Percentiles rank a stretch among this genome's conserved stretches.
Evolutionary conservation across 306 rosid genomes (phyloP).

Genomic region (Senna tora): DNA sequence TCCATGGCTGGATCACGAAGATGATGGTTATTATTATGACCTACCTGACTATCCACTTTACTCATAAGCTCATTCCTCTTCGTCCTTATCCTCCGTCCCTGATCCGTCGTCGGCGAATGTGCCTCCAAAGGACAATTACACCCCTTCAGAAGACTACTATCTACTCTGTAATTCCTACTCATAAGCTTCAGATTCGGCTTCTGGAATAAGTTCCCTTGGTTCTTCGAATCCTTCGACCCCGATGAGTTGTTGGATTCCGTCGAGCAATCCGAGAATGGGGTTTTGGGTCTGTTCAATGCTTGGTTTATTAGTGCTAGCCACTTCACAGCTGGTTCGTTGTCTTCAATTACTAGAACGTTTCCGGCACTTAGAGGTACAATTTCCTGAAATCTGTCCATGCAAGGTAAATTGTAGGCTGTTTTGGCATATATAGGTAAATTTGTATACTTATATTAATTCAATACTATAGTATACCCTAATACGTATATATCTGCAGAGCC

Average conservation of each 20-base stretch:
- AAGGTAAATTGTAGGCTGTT: background rate
- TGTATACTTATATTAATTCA: no score
- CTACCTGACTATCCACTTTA: conserved; percentile 42
- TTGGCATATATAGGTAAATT: no score
- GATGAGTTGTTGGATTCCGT: conserved; percentile 41
- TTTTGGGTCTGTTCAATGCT: conserved; percentile 70
- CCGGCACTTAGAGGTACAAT: conserved; percentile 94
- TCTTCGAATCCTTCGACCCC: conserved; percentile 48
- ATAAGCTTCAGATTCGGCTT: conserved; percentile 78
- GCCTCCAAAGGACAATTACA: conserved; percentile 79
- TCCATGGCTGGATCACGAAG: conserved; percentile 41
- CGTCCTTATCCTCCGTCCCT: conserved; percentile 54
- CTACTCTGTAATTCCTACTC: conserved; percentile 62
- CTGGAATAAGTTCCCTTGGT: conserved; percentile 63
- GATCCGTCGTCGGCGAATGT: conserved; percentile 34
- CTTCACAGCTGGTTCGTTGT: conserved; percentile 93
- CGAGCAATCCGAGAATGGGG: conserved; percentile 37
- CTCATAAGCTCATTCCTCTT: conserved; percentile 50
- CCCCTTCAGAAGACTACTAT: conserved; percentile 64
- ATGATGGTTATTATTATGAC: no score
- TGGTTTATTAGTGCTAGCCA: conserved; percentile 78
- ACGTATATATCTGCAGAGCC: conserved; percentile 82
- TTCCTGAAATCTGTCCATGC: conserved; percentile 75
- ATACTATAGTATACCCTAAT: conserved; percentile 86
- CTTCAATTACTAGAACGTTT: conserved; percentile 83